Evolutionary conservation across 345 rosid species (phyloP).

Genomic region (Psidium friedrichsthalianum): DNA sequence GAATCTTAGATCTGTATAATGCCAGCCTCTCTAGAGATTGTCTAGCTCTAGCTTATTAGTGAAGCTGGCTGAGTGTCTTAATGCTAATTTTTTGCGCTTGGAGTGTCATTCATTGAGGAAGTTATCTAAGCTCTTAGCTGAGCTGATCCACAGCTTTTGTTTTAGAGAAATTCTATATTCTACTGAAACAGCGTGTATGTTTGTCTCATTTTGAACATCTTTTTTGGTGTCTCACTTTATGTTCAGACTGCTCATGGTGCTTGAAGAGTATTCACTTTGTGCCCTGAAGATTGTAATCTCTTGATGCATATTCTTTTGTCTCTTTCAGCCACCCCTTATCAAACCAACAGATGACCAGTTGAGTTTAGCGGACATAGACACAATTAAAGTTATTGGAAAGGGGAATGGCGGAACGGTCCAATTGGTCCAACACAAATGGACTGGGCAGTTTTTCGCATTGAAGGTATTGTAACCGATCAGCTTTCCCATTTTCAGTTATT

Average conservation of each 20-base stretch:
- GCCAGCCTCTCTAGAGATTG: neutral
- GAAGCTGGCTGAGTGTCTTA: neutral
- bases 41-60: neutral
- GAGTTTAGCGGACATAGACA: slow-evolving; percentile 65
- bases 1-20: too few species aligned
- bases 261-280: neutral
- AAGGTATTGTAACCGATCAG: slow-evolving; percentile 32
- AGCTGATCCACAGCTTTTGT: neutral
- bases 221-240: neutral
- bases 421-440: slow-evolving; percentile 94
- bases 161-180: neutral
- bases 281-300: neutral
- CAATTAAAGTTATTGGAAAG: slow-evolving; percentile 78
- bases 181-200: neutral
- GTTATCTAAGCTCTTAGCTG: neutral
- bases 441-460: slow-evolving; percentile 77
- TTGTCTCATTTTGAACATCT: neutral
- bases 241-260: neutral
- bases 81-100: neutral
- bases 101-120: neutral
- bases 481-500: neutral
- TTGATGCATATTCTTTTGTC: neutral
- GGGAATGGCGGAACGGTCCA: slow-evolving; percentile 94
- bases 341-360: slow-evolving; percentile 63
- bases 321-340: slow-evolving; percentile 55